Evolutionary conservation across 768 basidiomycete species (phyloP), one percentile per base, ranked within the genome.

Genomic region (Mycena rosella): DNA sequence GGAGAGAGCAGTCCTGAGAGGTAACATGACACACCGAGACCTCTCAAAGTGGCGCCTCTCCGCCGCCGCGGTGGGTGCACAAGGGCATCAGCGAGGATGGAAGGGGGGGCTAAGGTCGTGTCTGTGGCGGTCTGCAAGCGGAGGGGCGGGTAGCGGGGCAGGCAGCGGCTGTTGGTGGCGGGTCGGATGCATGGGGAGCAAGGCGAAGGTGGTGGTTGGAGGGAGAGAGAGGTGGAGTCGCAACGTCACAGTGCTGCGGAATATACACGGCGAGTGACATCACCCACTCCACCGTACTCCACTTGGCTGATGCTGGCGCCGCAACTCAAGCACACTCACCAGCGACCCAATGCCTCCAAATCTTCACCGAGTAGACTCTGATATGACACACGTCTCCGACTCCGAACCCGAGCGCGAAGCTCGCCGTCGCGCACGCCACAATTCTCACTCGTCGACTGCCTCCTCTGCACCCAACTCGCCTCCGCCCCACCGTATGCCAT

Each of bases 261-360:
- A 48, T 48, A 48, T 48, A 48, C 26, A 48, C 47, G 47, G 32
- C 24, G 11, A 48, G 13, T 48, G 47, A 48, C 47, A 48, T 48
- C 47, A 48, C 24, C 13, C 24, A 48, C 47, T 48, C 47, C 47
- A 48, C 47, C 13, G 44, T 14, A 45, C 44, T 45, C 44, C 44
- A 45, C 44, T 45, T 34, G 32, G 32, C 32, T 34, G 32, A 34
- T 34, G 38, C 38, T 38, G 38, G 10, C 38, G 38, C 47, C 47
- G 24, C 47, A 48, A 48, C 47, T 26, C 48, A 13, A 44, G 42
- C 42, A 49, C 48, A 29, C 24, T 49, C 27, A 18, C 48, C 48
- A 27, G 48, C 48, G 27, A 29, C 48, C 48, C 48, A 49, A 49
- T 49, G 48, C 48, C 48, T 49, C 48, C 27, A 48, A 48, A 48